Conservation (phyloP, 169 alveolate species). For the Amoebophrya sp. region DNA sequence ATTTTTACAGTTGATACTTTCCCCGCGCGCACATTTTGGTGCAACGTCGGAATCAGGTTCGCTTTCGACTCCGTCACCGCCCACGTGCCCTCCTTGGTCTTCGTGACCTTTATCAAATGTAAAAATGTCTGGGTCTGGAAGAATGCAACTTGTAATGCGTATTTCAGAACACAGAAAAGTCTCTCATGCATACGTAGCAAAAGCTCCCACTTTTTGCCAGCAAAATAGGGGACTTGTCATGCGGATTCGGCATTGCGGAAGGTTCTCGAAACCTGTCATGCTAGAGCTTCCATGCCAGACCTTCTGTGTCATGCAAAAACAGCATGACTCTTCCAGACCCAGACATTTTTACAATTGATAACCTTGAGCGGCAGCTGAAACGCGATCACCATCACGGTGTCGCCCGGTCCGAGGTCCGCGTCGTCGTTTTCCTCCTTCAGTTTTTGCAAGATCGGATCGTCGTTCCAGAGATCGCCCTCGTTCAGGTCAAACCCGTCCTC, state of each 20-base stretch:
- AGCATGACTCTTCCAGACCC: background rate
- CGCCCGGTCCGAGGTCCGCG: background rate
- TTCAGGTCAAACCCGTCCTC: constrained; percentile 29
- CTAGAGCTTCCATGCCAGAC: background rate
- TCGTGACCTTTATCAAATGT: background rate
- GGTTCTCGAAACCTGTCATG: background rate
- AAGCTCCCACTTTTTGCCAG: background rate
- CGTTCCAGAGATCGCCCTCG: background rate
- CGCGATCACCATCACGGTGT: constrained; percentile 26
- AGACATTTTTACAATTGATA: background rate
- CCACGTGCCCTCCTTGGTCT: background rate
- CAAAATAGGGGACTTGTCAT: background rate
- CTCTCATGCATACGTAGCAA: background rate
- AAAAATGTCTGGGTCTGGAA: background rate
- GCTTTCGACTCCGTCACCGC: constrained; percentile 6
- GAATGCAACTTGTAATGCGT: background rate
- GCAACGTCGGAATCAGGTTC: constrained; percentile 21
- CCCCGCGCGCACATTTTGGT: constrained; percentile 34
- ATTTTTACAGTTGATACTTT: constrained; percentile 13
- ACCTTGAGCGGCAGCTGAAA: constrained; percentile 38
- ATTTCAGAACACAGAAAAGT: background rate
- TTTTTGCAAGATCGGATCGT: background rate
- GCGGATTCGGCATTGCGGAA: constrained; percentile 7
- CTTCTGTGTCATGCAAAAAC: background rate
- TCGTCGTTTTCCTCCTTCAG: background rate